Percentiles rank a stretch among this genome's conserved stretches.
Evolutionary conservation across 306 rosid species (phyloP).

Genomic region (Gillenia trifoliata): DNA sequence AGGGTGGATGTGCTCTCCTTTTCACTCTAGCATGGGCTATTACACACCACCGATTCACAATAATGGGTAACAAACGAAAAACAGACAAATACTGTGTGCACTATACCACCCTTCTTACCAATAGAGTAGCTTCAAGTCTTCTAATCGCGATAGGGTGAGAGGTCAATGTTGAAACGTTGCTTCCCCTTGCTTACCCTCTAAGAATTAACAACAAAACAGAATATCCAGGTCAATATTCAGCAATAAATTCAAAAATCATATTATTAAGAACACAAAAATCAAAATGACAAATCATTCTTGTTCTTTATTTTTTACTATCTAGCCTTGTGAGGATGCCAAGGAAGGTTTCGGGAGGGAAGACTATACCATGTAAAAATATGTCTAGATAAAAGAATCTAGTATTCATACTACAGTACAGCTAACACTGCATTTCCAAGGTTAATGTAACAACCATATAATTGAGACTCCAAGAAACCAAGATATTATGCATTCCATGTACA

Average conservation of each 20-base stretch:
- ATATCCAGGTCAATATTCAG: slow-evolving; percentile 6
- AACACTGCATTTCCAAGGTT: neutral
- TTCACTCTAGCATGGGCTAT: neutral
- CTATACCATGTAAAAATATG: neutral
- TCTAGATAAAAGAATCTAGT: neutral
- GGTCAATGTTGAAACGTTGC: slow-evolving; percentile 70
- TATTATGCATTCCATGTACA: neutral
- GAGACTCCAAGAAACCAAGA: neutral
- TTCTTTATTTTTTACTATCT: neutral
- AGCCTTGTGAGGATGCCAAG: neutral
- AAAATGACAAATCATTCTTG: neutral
- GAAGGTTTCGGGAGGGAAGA: neutral
- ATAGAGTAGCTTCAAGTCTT: slow-evolving; percentile 1
- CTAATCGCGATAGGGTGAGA: slow-evolving; percentile 69
- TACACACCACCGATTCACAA: neutral
- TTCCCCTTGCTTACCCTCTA: slow-evolving; percentile 90
- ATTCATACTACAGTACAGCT: neutral
- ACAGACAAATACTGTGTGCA: neutral
- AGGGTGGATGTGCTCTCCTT: neutral
- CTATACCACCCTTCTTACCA: slow-evolving; percentile 24
- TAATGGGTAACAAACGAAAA: neutral
- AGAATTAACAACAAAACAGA: slow-evolving; percentile 5
- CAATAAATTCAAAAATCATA: neutral
- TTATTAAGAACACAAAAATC: neutral
- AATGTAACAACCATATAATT: neutral